These are phyloP conservation scores for Hymenoscyphus fraxineus DNA, from an alignment of 2,329 filamentous ascomycete species.

Conservation along the genomic window DNA sequence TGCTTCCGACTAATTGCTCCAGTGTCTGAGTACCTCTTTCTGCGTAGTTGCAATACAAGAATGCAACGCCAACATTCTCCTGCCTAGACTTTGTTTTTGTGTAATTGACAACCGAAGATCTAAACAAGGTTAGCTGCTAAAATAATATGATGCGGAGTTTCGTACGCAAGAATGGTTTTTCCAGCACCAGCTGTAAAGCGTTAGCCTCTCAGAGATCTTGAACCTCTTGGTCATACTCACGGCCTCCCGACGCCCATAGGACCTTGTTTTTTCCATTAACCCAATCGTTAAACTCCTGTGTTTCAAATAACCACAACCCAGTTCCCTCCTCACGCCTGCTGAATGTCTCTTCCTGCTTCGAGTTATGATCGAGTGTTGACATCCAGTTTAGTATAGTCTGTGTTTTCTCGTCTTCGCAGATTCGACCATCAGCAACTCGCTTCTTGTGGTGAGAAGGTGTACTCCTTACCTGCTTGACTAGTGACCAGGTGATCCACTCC, in stretches of 20 bases:
- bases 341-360: not conserved
- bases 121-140: not conserved
- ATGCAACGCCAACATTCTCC: not conserved
- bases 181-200: not conserved
- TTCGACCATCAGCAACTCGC: no score
- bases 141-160: not conserved
- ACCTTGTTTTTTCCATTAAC: not conserved
- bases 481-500: not conserved
- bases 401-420: not conserved
- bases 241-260: not conserved
- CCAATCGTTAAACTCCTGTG: not conserved
- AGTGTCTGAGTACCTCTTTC: not conserved
- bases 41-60: not conserved
- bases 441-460: not conserved
- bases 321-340: not conserved
- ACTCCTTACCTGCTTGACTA: not conserved
- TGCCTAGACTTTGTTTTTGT: not conserved
- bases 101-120: not conserved
- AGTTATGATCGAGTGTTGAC: not conserved
- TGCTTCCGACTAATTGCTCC: not conserved
- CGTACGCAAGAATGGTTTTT: not conserved
- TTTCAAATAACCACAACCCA: not conserved
- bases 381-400: not conserved
- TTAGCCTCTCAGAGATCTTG: no score
- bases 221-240: not conserved